phyloP scores from a whole-genome alignment of 176 grass and related monocot species.

The Lolium perenne region DNA sequence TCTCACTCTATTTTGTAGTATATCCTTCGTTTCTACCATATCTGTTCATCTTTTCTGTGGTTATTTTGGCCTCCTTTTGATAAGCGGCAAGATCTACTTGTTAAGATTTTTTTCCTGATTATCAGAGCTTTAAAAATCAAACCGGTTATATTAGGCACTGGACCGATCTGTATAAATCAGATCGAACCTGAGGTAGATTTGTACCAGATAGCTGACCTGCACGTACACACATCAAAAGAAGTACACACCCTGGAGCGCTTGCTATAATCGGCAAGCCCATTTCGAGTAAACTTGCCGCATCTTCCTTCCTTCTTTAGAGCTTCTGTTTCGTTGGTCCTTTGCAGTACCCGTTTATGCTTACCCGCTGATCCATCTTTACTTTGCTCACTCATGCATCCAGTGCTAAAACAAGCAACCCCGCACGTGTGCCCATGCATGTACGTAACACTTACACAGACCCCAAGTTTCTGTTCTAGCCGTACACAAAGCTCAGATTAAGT shows the following conservation, averaged over 20 bases:
- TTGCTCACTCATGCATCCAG: not conserved
- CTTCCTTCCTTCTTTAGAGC: constrained; percentile 37
- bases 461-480: too few relatives aligned
- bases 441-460: not conserved
- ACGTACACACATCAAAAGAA: too few relatives aligned
- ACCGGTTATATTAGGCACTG: not conserved
- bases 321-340: constrained; percentile 17
- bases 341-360: not conserved
- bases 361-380: not conserved
- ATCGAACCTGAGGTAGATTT: constrained; percentile 8
- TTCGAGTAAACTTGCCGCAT: not conserved
- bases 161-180: not conserved
- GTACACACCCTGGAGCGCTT: not conserved
- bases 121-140: not conserved
- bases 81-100: constrained; percentile 34
- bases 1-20: not conserved
- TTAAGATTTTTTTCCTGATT: not conserved
- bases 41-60: constrained; percentile 26
- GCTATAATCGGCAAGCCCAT: constrained; percentile 1
- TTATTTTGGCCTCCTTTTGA: not conserved
- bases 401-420: not conserved
- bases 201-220: not conserved
- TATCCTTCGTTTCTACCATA: not conserved
- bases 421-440: not conserved
- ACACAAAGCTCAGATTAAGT: too few relatives aligned